Base-by-base conservation (phyloP, 208 protist genomes). In the Trypanosoma cruzi region DNA sequence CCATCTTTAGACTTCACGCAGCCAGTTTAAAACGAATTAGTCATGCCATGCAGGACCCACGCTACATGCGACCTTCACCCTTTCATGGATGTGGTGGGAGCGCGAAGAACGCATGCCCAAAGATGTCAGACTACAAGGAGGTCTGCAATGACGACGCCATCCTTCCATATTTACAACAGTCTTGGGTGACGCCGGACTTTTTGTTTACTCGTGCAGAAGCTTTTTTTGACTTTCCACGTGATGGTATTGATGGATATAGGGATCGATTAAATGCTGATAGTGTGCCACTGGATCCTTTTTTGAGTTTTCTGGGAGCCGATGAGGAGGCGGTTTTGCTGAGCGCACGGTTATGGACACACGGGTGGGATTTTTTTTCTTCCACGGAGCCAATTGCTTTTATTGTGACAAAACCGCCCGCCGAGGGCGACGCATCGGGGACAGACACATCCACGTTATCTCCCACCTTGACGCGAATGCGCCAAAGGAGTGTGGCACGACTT, bases 181-280 rank as follows among this genome's bases (percentile, higher is more conserved):
- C 50, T 1, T 73, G 58, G 34, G 73, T 78, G 14, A 81, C 79
- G n/a, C 68, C 73, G 0, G 80, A 82, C 42, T 71, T 88, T 22
- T 60, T 88, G 28, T 88, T 88, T 61, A 67, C 64, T 40, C 79
- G 71, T 22, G 83, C 83, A 18, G 83, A 85, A 66, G 73, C 64
- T 0, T 88, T 88, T 58, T 83, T 88, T 58, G 44, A 74, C 42
- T 63, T 81, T 28, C 24, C 34, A 4, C 52, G 24, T 34, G 22
- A 67, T 20, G 37, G 50, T 46, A 24, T 31, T 42, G 28, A 32
- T 50, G 16, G 59, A 6, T 65, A 73, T 42, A 34, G 34, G 60
- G 74, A 55, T 6, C 22, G 16, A 4, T 40, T n/a, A 2, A 11
- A 29, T 8, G 46, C 18, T 1, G 28, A 52, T 8, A 71, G 13